Conservation (phyloP, 495 filamentous ascomycete species). For the Echria macrotheca region DNA sequence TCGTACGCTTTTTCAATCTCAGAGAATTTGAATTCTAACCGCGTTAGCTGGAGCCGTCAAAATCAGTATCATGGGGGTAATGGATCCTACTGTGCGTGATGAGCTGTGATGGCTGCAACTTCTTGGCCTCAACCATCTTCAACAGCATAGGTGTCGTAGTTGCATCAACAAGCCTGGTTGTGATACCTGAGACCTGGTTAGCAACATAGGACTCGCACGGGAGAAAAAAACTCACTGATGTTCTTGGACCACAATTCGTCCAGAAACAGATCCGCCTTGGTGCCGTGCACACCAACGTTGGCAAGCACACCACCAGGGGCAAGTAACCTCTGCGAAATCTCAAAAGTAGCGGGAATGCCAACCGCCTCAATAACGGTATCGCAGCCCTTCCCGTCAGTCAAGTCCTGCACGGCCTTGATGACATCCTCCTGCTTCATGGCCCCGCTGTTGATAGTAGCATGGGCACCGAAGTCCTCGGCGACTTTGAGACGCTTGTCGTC, state of each 20-base stretch:
- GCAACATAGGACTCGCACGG: background rate
- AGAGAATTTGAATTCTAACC: constrained; percentile 31
- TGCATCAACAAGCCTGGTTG: constrained; percentile 40
- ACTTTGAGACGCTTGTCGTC: constrained; percentile 38
- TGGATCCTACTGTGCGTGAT: constrained; percentile 44
- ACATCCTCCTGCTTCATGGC: constrained; percentile 16
- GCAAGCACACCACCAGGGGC: constrained; percentile 46
- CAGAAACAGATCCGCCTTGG: constrained; percentile 38
- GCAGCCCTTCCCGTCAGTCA: constrained; percentile 43
- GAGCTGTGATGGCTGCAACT: constrained; percentile 31
- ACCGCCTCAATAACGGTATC: constrained; percentile 54
- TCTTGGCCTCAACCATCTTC: constrained; percentile 33
- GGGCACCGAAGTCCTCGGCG: constrained; percentile 41
- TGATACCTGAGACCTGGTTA: constrained; percentile 31
- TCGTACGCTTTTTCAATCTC: constrained; percentile 36
- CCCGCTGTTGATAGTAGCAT: constrained; percentile 29
- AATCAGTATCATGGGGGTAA: no score
- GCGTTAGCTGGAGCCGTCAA: no score
- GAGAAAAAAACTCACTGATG: constrained; percentile 26
- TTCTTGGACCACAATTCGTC: constrained; percentile 43
- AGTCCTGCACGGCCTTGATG: constrained; percentile 26
- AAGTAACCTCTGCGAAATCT: constrained; percentile 43
- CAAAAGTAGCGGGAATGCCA: constrained; percentile 43
- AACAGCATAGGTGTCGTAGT: constrained; percentile 40
- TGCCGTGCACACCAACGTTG: constrained; percentile 47